Evolutionary conservation across 192 early-diverging fungal genomes (phyloP).

Genomic region (Entomortierella beljakovae): DNA sequence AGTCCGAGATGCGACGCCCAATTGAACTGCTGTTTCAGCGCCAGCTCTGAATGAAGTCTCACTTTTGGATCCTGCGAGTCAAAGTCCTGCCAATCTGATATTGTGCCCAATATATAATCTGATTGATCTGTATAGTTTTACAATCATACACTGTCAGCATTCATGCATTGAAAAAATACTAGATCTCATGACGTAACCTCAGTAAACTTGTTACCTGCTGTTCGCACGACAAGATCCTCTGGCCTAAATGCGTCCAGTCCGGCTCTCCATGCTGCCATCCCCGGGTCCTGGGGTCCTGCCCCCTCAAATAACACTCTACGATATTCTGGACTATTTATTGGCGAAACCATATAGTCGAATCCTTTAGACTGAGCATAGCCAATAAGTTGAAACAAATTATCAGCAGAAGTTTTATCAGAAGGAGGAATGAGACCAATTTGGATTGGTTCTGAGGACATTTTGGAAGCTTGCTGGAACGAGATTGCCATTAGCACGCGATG

Average conservation of each 20-base stretch:
- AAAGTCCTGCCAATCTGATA: slow-evolving; percentile 67
- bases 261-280: slow-evolving; percentile 52
- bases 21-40: slow-evolving; percentile 69
- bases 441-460: slow-evolving; percentile 28
- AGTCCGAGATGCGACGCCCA: slow-evolving; percentile 81
- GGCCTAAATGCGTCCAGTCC: slow-evolving; percentile 54
- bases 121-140: slow-evolving; percentile 12
- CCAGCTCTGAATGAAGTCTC: slow-evolving; percentile 70
- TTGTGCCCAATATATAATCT: slow-evolving; percentile 58
- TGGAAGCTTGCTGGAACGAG: slow-evolving; percentile 33
- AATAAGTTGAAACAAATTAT: slow-evolving; percentile 32
- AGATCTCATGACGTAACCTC: too few species aligned
- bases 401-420: slow-evolving; percentile 12
- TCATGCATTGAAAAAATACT: too few species aligned
- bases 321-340: slow-evolving; percentile 62
- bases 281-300: slow-evolving; percentile 22
- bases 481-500: slow-evolving; percentile 20
- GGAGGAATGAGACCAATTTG: slow-evolving; percentile 53
- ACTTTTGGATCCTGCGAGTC: slow-evolving; percentile 59
- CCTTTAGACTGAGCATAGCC: slow-evolving; percentile 43
- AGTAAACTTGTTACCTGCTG: slow-evolving; percentile 58
- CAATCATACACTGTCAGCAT: background rate
- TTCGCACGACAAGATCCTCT: slow-evolving; percentile 60
- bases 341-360: slow-evolving; percentile 64
- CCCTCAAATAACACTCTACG: slow-evolving; percentile 57